Percentiles rank a stretch among this genome's conserved stretches.
These are phyloP conservation scores for Emericellopsis terricola DNA, from an alignment of 495 filamentous ascomycete genomes.

Conservation along the genomic window DNA sequence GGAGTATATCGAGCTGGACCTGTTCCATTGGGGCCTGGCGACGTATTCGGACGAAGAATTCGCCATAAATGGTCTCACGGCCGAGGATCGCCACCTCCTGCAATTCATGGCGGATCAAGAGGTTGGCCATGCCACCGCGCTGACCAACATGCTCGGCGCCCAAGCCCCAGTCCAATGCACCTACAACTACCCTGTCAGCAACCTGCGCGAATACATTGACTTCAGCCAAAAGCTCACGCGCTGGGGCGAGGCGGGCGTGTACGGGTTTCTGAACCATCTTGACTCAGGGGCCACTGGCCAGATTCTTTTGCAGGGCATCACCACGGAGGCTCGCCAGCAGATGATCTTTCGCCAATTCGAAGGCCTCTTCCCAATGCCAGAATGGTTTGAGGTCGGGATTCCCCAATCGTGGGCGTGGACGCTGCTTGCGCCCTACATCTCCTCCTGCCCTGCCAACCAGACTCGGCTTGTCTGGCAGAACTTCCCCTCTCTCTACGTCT, in stretches of 20 bases:
- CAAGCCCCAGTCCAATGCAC: constrained; percentile 57
- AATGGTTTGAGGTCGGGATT: constrained; percentile 67
- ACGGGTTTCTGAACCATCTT: constrained; percentile 68
- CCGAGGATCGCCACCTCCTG: constrained; percentile 54
- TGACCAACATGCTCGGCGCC: constrained; percentile 66
- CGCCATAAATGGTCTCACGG: constrained; percentile 41
- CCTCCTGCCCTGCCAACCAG: constrained; percentile 52
- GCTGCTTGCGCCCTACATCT: constrained; percentile 69
- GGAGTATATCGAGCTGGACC: constrained; percentile 77
- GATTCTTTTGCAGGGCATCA: constrained; percentile 57
- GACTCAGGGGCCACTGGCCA: constrained; percentile 58
- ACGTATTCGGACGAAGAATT: constrained; percentile 58
- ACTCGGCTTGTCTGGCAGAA: constrained; percentile 79
- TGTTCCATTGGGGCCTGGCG: constrained; percentile 65
- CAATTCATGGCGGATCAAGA: constrained; percentile 81
- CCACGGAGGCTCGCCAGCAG: constrained; percentile 77
- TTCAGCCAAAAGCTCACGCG: constrained; percentile 78
- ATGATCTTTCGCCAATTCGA: constrained; percentile 77
- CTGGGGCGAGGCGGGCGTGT: constrained; percentile 67
- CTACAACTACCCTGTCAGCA: constrained; percentile 70
- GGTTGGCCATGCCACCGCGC: constrained; percentile 57
- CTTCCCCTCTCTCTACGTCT: constrained; percentile 55
- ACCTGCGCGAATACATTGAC: constrained; percentile 64
- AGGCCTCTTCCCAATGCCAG: constrained; percentile 70
- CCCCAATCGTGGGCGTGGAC: constrained; percentile 85